Evolutionary conservation across 2,329 filamentous ascomycete species (phyloP).

Genomic region (Fusarium proliferatum): DNA sequence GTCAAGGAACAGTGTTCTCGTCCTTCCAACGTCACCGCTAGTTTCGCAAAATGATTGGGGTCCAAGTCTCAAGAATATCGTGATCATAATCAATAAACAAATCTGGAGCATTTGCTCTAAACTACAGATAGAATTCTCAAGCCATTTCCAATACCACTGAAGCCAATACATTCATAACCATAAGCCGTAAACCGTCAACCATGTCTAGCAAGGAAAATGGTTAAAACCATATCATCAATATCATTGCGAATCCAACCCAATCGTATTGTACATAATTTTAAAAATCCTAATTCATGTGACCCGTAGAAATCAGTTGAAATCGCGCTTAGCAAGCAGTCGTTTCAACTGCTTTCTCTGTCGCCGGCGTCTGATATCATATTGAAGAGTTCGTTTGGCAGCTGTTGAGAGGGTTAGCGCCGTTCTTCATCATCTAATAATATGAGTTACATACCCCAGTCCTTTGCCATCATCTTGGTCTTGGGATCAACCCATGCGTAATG

Average conservation of each 20-base stretch:
- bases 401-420: slow-evolving; percentile 20
- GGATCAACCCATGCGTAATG: slow-evolving; percentile 58
- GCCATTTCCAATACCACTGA: neutral
- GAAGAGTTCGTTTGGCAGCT: slow-evolving; percentile 50
- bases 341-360: slow-evolving; percentile 51
- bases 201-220: neutral
- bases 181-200: neutral
- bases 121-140: neutral
- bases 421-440: too few relatives aligned
- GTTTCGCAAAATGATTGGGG: neutral
- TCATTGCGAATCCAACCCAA: neutral
- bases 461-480: slow-evolving; percentile 51
- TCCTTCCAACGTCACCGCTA: neutral
- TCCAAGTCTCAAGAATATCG: too few relatives aligned
- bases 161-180: neutral
- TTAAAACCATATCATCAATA: neutral
- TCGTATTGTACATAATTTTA: neutral
- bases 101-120: too few relatives aligned
- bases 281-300: too few relatives aligned
- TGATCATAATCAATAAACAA: neutral
- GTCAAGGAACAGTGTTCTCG: neutral
- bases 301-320: neutral
- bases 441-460: slow-evolving; percentile 54
- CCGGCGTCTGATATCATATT: slow-evolving; percentile 51
- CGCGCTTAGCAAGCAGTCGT: neutral